A percentile compares a stretch with the other conserved stretches of the same genome.
Evolutionary conservation across 352 stramenopile genomes (phyloP).

Genomic region (Pythium myriotylum): DNA sequence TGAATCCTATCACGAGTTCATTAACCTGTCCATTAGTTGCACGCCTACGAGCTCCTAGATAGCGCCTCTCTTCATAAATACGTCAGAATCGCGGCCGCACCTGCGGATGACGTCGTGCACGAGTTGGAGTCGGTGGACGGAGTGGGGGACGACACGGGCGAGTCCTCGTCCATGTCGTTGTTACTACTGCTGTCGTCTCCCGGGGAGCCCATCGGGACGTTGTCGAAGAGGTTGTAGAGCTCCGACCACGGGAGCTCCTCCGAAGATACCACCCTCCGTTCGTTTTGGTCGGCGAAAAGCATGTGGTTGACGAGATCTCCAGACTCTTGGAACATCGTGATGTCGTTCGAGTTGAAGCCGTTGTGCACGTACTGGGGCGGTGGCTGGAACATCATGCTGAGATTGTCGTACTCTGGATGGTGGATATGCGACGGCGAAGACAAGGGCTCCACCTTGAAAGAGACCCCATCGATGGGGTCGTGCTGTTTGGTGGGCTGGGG

Average conservation of each 20-base stretch:
- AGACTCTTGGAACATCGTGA: constrained; percentile 19
- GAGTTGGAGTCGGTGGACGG: constrained; percentile 27
- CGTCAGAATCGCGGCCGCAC: constrained; percentile 48
- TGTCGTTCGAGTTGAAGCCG: constrained; percentile 4
- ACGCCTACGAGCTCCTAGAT: too few species aligned
- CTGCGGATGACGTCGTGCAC: constrained; percentile 16
- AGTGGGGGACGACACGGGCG: constrained; percentile 31
- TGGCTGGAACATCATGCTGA: constrained; percentile 12
- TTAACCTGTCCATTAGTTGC: too few species aligned
- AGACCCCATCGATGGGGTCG: background rate
- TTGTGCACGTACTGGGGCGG: background rate
- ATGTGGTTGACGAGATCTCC: constrained; percentile 60
- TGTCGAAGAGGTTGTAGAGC: constrained; percentile 81
- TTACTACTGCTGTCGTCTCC: constrained; percentile 64
- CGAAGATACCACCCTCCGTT: constrained; percentile 62
- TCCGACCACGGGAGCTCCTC: constrained; percentile 83
- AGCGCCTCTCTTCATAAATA: constrained; percentile 64
- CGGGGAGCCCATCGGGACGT: constrained; percentile 31
- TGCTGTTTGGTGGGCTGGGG: constrained; percentile 9
- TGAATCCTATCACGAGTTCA: too few species aligned
- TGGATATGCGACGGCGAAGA: constrained; percentile 9
- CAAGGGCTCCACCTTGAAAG: constrained; percentile 28
- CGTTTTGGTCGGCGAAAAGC: constrained; percentile 64
- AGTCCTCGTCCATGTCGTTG: constrained; percentile 47
- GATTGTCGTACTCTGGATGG: constrained; percentile 5